Conservation (phyloP, 768 basidiomycete species). For the Boletus sp. region DNA sequence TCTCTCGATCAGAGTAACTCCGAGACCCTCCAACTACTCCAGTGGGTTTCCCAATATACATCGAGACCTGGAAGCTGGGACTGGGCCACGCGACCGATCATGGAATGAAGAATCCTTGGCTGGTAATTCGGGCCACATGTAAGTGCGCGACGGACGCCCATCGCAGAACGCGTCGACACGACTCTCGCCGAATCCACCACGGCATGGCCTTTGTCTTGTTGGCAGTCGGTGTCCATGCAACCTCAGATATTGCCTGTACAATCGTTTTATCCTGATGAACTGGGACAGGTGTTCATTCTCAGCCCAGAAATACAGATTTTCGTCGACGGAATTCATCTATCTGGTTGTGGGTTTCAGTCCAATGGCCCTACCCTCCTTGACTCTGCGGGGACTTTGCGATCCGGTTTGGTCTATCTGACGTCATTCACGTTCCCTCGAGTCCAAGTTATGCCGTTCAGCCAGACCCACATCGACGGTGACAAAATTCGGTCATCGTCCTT, state of each 20-base stretch:
- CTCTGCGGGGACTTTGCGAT: conserved; percentile 37
- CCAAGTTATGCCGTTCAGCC: too few species aligned
- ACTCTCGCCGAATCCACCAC: neutral
- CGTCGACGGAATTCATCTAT: conserved; percentile 32
- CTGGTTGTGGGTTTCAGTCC: neutral
- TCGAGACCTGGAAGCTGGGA: too few species aligned
- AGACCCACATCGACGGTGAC: too few species aligned
- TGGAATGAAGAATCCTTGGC: too few species aligned
- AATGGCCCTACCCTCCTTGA: too few species aligned
- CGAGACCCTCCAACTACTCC: neutral
- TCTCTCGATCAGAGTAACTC: too few species aligned
- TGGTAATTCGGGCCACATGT: neutral
- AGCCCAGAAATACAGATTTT: conserved; percentile 32
- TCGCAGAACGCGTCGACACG: neutral
- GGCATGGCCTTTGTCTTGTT: too few species aligned
- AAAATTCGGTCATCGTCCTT: too few species aligned
- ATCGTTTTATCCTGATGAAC: conserved; percentile 25
- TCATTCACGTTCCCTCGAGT: conserved; percentile 27
- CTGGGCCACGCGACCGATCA: neutral
- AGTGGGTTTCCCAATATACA: too few species aligned
- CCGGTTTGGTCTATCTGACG: conserved; percentile 32
- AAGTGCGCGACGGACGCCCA: neutral
- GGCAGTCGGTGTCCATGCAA: neutral
- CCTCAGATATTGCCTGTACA: conserved; percentile 39
- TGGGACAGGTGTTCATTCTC: conserved; percentile 29